Evolutionary conservation across 1,284 basidiomycete genomes (phyloP), one percentile per base, ranked within the genome.

Genomic region (Ganoderma resinaceum): DNA sequence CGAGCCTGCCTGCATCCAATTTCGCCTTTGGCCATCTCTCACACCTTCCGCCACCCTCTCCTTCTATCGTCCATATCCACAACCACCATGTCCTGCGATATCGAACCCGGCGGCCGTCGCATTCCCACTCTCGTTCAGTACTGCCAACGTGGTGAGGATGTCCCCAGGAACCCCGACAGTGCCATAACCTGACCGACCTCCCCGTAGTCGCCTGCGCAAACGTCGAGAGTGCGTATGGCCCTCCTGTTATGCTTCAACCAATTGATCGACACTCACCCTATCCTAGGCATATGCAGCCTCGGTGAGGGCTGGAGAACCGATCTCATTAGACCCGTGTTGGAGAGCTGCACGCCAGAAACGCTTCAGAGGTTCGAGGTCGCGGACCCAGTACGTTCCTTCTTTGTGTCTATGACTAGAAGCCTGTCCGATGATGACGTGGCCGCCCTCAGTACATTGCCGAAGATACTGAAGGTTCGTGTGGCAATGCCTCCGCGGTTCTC

Each of bases 311-410:
- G 91, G 72, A 86, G 85, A 63, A 90, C 87, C 78, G 82, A 85
- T 59, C 82, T 94, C 58, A 84, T 91, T 70, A 85, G 85, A 75
- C 93, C 93, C 57, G 87, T 94, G 58, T 82, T 94, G 69, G 87
- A 91, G 75, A 84, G 85, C 73, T 94, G 92, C 78, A 85, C 85
- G 67, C 85, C 88, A 73, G 90, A 93, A 70, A 90, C 89, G 69
- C 84, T 94, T 42, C 80, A 85, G 68, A 83, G 87, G 70, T 78
- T 94, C 68, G 93, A 94, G 79, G 81, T 86, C 72, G 82, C 84
- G 53, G 91, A 90, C 57, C 90, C 91, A 59, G 93, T 93, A 78
- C 76, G 90, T 83, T 7, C 49, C 49, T 62, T 52, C 26, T 65
- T 61, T 62, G 20, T 38, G 9, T 63, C 38, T 55, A 3, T 38